Evolutionary conservation across 2,329 filamentous ascomycete genomes (phyloP).

Genomic region (Phaeosphaeriaceae sp.): DNA sequence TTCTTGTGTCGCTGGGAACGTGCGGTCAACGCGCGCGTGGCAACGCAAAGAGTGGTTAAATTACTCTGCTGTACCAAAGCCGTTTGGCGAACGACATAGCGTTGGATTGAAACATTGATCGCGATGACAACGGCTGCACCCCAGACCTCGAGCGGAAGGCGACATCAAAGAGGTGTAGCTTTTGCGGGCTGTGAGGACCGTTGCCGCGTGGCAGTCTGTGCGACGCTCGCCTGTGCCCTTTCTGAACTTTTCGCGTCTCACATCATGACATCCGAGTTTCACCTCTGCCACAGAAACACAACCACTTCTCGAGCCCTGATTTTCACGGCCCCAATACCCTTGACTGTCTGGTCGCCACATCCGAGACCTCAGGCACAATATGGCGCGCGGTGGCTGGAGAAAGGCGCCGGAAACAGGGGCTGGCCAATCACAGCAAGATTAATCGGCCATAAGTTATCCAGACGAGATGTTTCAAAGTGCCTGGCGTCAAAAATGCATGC

Average conservation of each 20-base stretch:
- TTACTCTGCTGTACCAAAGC: not conserved
- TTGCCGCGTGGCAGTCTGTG: conserved; percentile 1
- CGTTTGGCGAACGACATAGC: not conserved
- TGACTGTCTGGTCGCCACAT: conserved; percentile 40
- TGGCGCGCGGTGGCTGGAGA: conserved; percentile 33
- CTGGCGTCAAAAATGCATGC: conserved; percentile 30
- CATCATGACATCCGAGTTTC: conserved; percentile 39
- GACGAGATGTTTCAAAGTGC: conserved; percentile 16
- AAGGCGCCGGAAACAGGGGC: conserved; percentile 22
- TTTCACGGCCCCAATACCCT: conserved; percentile 11
- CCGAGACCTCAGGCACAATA: conserved; percentile 27
- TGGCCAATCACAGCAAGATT: conserved; percentile 34
- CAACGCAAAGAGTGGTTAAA: not conserved
- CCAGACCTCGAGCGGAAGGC: conserved; percentile 12
- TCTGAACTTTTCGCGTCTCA: conserved; percentile 20
- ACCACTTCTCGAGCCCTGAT: conserved; percentile 12
- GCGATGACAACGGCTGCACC: conserved; percentile 16
- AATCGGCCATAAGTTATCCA: conserved; percentile 18
- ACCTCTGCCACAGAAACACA: conserved; percentile 41
- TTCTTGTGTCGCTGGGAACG: not conserved
- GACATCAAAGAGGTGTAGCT: not conserved
- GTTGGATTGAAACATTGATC: conserved; percentile 6
- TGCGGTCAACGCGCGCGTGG: not conserved
- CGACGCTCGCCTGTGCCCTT: not conserved
- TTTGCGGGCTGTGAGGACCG: not conserved